Evolutionary conservation across 192 early-diverging fungal species (phyloP).

Genomic region (Helicostylum pulchrum): DNA sequence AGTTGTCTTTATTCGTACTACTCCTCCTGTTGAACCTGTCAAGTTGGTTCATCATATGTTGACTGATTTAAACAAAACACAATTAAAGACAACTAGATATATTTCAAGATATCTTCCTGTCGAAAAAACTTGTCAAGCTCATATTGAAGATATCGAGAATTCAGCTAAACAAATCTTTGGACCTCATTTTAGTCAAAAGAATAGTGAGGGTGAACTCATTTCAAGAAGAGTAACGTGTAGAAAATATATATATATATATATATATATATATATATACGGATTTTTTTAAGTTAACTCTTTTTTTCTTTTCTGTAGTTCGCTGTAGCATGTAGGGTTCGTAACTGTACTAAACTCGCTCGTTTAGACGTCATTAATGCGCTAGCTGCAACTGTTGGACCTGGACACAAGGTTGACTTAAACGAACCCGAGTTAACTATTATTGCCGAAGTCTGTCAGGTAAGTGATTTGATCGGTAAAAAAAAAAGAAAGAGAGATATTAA

Average conservation of each 20-base stretch:
- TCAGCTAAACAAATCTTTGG: constrained; percentile 39
- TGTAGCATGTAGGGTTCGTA: constrained; percentile 54
- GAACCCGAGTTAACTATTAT: constrained; percentile 52
- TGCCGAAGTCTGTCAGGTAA: constrained; percentile 59
- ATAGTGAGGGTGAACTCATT: constrained; percentile 30
- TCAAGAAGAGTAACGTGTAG: constrained; percentile 18
- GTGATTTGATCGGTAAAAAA: not conserved
- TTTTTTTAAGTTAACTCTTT: not conserved
- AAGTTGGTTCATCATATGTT: constrained; percentile 29
- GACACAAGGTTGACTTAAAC: constrained; percentile 52
- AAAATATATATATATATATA: too few species aligned
- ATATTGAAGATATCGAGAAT: constrained; percentile 45
- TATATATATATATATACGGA: too few species aligned
- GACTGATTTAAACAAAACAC: constrained; percentile 20
- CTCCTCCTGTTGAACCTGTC: constrained; percentile 44
- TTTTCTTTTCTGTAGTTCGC: constrained; percentile 44
- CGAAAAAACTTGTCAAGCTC: constrained; percentile 45
- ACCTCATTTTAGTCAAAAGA: constrained; percentile 42
- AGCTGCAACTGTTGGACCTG: constrained; percentile 46
- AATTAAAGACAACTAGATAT: constrained; percentile 35
- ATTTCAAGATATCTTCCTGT: constrained; percentile 54
- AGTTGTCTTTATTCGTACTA: constrained; percentile 52
- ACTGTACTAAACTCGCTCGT: constrained; percentile 53
- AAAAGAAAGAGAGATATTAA: not conserved
- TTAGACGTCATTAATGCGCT: constrained; percentile 44